Evolutionary conservation across 495 filamentous ascomycete species (phyloP).

Genomic region (Talaromyces wortmannii): DNA sequence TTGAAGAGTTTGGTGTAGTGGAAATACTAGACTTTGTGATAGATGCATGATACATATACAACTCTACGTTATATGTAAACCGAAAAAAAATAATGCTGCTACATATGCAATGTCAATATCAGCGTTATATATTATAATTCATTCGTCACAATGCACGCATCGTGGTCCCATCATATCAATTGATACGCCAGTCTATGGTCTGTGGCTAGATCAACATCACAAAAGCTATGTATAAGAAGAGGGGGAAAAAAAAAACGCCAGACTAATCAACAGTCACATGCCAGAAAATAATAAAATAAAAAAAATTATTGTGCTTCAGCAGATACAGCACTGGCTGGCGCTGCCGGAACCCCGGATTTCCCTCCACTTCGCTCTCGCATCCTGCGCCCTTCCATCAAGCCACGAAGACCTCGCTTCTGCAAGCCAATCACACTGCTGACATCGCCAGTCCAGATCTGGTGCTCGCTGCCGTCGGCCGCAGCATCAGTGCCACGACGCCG

Average conservation of each 20-base stretch:
- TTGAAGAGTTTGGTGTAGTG: background rate
- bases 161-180: too few relatives aligned
- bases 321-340: background rate
- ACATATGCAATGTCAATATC: too few relatives aligned
- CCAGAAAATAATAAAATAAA: background rate
- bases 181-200: too few relatives aligned
- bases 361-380: constrained; percentile 61
- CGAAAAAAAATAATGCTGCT: background rate
- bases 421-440: constrained; percentile 91
- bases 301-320: background rate
- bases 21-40: background rate
- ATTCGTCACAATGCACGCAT: too few relatives aligned
- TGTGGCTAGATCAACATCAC: too few relatives aligned
- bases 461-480: constrained; percentile 16
- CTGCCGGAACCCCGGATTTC: constrained; percentile 1
- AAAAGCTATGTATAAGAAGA: too few relatives aligned
- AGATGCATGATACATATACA: background rate
- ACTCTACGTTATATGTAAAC: background rate
- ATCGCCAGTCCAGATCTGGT: constrained; percentile 75
- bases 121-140: too few relatives aligned
- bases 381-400: constrained; percentile 89
- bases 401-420: constrained; percentile 87
- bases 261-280: too few relatives aligned
- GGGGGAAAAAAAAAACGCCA: too few relatives aligned
- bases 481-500: constrained; percentile 27